Evolutionary conservation across 306 rosid genomes (phyloP), one percentile per base, ranked within the genome.

Genomic region (Lablab purpureus): DNA sequence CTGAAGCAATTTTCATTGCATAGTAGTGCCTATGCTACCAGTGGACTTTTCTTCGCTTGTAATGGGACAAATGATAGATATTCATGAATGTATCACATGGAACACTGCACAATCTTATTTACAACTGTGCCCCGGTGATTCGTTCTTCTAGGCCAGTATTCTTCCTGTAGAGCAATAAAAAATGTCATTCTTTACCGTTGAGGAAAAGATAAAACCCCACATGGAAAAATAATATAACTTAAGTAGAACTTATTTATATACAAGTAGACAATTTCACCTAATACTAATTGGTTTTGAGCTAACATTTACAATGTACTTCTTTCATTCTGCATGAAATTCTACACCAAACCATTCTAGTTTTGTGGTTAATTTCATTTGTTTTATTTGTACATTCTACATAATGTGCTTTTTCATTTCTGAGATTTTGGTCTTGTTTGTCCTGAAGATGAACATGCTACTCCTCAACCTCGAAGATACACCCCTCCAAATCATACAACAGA

Each of bases 401-500:
- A 13, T 5, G 55, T 54, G 43, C 14, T 6, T 54, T 54, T 54
- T 21, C 60, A 19, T 19, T 34, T 46, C 23, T 19, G 75, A 45
- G 18, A 67, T 71, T 69, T 37, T 60, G 67, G 21, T 52, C n/a
- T 58, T 83, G 81, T 55, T 71, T 67, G 5, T 62, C 55, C 83
- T 85, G 96, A 81, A 51, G 84, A 78, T 64, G 85, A 51, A 37
- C 86, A 63, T 36, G 68, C 86, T 14, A 22, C 85, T 60, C 91
- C 90, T 73, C 94, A 79, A 72, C 88, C 87, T 27, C 91, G 81
- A 36, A 86, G 68, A 55, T 83, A 87, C 52, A 88, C 81, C 80
- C 90, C 97, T 54, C 59, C 91, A 11, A 83, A 83, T 75, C 32
- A 84, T 6, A 84, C 91, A 43, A 92, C 91, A 13, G 97, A 87